Conservation (phyloP, 345 rosid genomes). For the Linum usitatissimum region DNA sequence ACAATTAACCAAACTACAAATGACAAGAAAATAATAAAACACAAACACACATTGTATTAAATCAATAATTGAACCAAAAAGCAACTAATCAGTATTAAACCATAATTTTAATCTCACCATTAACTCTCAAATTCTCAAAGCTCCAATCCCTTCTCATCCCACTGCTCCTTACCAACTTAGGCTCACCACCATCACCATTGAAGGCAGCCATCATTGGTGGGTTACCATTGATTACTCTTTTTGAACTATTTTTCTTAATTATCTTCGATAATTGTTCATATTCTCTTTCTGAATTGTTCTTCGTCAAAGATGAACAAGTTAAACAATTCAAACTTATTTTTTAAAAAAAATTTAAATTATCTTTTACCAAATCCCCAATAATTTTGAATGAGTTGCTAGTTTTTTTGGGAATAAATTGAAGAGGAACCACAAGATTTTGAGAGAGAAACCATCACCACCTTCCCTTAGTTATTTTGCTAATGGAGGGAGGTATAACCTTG, state of each 20-base stretch:
- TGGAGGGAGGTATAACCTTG: no score
- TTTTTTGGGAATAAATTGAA: no score
- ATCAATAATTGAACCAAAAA: background rate
- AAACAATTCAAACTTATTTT: slow-evolving; percentile 63
- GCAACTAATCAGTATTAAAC: background rate
- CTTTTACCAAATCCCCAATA: no score
- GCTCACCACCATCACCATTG: slow-evolving; percentile 20
- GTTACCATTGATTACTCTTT: slow-evolving; percentile 27
- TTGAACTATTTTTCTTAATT: slow-evolving; percentile 28
- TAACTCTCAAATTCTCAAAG: slow-evolving; percentile 53
- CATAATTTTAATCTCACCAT: background rate
- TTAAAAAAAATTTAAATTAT: no score
- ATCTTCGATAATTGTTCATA: slow-evolving; percentile 13
- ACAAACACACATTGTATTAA: background rate
- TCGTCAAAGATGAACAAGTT: slow-evolving; percentile 30
- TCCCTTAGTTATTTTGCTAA: no score
- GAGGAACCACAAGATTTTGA: no score
- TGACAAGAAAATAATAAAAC: no score
- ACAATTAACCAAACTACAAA: no score
- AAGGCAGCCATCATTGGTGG: slow-evolving; percentile 11
- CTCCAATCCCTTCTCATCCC: slow-evolving; percentile 97
- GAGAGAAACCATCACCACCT: no score
- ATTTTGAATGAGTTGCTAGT: no score
- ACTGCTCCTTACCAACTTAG: slow-evolving; percentile 62
- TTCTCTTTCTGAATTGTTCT: slow-evolving; percentile 21